Evolutionary conservation across 345 rosid species (phyloP).

Genomic region (Excoecaria cochinchinensis): DNA sequence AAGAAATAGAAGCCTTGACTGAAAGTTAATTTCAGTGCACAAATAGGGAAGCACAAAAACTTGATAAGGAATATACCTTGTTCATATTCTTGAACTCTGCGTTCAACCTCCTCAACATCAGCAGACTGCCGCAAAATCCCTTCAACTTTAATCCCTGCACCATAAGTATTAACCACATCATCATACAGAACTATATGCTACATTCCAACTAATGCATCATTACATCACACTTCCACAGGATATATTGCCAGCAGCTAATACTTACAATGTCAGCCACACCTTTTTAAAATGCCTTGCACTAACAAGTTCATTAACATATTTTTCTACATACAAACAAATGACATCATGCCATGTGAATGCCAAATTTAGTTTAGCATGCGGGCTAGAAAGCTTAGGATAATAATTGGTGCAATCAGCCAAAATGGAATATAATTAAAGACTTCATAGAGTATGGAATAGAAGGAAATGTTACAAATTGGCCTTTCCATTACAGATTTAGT

Average conservation of each 20-base stretch:
- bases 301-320: not conserved
- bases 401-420: not conserved
- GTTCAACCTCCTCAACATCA: constrained; percentile 97
- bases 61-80: constrained; percentile 52
- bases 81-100: constrained; percentile 90
- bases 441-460: not conserved
- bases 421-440: not conserved
- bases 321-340: not conserved
- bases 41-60: constrained; percentile 6
- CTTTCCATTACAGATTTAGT: not conserved
- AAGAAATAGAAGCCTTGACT: constrained; percentile 12
- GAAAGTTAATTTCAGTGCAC: not conserved
- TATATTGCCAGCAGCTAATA: not conserved
- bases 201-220: not conserved
- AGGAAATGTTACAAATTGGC: not conserved
- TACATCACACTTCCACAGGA: not conserved
- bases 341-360: not conserved
- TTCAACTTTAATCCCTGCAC: constrained; percentile 74
- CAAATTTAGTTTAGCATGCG: too few relatives aligned
- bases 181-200: not conserved
- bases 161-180: not conserved
- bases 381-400: too few relatives aligned
- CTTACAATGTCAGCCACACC: not conserved
- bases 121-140: constrained; percentile 94
- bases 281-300: not conserved